Evolutionary conservation across 352 stramenopile genomes (phyloP).

Genomic region (Phytophthora pluvialis): DNA sequence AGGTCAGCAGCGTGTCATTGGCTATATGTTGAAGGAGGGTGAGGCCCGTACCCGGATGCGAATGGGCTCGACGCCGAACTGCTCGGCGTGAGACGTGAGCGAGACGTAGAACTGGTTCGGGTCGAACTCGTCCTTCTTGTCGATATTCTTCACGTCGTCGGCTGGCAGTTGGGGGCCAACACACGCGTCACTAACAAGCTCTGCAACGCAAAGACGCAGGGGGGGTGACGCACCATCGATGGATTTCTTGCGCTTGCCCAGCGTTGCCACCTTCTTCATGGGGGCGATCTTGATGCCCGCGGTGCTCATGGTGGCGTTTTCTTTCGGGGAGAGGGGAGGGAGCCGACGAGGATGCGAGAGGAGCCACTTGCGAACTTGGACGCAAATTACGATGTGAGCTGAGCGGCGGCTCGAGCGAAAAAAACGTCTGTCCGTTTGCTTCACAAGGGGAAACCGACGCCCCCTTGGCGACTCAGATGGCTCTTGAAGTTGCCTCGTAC

Average conservation of each 20-base stretch:
- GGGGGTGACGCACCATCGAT: conserved; percentile 66
- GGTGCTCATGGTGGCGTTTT: conserved; percentile 26
- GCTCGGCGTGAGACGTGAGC: conserved; percentile 86
- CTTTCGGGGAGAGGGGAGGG: conserved; percentile 1
- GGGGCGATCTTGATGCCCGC: conserved; percentile 28
- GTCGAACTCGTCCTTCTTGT: conserved; percentile 87
- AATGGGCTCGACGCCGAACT: conserved; percentile 88
- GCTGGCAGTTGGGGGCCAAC: conserved; percentile 38
- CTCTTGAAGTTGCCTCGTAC: conserved; percentile 31
- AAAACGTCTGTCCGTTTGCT: conserved; percentile 15
- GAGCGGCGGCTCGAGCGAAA: conserved; percentile 11
- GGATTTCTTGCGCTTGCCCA: conserved; percentile 91
- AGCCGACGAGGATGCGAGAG: conserved; percentile 3
- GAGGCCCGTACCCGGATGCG: conserved; percentile 69
- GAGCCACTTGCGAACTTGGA: conserved; percentile 39
- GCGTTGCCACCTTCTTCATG: conserved; percentile 85
- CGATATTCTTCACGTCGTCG: conserved; percentile 83
- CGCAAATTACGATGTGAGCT: conserved; percentile 50
- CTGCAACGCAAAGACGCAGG: neutral
- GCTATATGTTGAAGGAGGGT: neutral
- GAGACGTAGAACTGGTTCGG: conserved; percentile 90
- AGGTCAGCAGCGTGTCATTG: conserved; percentile 2
- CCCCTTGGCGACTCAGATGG: conserved; percentile 23
- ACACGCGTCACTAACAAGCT: conserved; percentile 11
- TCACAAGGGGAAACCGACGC: conserved; percentile 27